These are phyloP conservation scores for Kockiozyma suomiensis DNA, from an alignment of 805 yeast species.

Conservation along the genomic window DNA sequence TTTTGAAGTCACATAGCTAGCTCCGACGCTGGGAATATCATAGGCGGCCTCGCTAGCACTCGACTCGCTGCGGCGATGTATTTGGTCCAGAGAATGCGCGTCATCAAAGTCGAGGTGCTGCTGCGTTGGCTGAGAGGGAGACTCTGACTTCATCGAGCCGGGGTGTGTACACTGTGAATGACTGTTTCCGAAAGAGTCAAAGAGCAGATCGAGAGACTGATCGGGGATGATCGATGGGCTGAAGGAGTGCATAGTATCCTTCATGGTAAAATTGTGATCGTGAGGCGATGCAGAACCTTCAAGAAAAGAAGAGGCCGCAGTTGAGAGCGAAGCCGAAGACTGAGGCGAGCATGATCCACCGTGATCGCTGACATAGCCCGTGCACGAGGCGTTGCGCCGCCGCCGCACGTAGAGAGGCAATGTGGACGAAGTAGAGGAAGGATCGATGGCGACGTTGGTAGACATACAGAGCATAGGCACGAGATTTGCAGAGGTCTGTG, in stretches of 20 bases:
- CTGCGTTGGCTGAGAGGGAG: neutral
- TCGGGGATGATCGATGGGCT: neutral
- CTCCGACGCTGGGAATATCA: neutral
- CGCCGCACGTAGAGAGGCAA: conserved; percentile 10
- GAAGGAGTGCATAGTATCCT: neutral
- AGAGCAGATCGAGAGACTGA: conserved; percentile 1
- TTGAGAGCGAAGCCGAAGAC: conserved; percentile 8
- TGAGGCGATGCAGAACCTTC: conserved; percentile 10
- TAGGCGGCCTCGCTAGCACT: neutral
- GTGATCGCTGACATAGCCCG: neutral
- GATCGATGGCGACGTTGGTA: neutral
- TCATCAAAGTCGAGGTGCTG: neutral
- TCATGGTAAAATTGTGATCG: neutral
- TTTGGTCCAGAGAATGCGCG: no score
- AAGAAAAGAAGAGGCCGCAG: conserved; percentile 6
- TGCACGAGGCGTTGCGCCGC: conserved; percentile 6
- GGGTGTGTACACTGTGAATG: neutral
- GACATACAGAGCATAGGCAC: conserved; percentile 4
- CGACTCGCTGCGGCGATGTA: neutral
- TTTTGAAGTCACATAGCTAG: conserved; percentile 1
- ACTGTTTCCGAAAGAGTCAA: neutral
- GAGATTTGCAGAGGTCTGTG: neutral
- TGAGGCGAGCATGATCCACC: conserved; percentile 13
- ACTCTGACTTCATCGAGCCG: neutral
- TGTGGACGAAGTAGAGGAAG: neutral